phyloP scores from a whole-genome alignment of 306 rosid species.

The Citrullus colocynthis region DNA sequence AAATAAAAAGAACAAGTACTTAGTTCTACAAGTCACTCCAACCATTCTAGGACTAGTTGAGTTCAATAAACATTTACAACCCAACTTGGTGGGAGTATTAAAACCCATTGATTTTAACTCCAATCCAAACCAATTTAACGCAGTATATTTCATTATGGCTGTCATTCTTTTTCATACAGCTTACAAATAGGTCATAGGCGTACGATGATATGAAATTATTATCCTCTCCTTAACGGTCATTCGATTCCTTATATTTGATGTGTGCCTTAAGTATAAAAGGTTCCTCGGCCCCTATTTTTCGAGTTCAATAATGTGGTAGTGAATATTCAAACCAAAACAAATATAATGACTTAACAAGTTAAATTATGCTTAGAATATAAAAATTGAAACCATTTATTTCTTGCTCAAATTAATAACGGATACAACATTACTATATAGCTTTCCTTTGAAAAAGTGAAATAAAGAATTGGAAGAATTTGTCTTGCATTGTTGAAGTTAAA shows the following conservation, averaged over 20 bases:
- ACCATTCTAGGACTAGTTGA: not conserved
- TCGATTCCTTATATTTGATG: not conserved
- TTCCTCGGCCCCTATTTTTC: not conserved
- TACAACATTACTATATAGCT: not conserved
- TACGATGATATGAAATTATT: not conserved
- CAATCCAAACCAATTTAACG: not conserved
- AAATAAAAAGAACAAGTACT: not conserved
- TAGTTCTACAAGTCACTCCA: not conserved
- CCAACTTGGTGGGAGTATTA: not conserved
- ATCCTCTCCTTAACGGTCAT: not conserved
- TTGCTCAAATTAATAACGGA: not conserved
- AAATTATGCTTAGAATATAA: not conserved
- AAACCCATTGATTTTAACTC: not conserved
- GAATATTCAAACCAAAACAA: not conserved
- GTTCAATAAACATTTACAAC: not conserved
- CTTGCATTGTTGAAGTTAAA: not conserved
- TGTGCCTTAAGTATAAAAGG: not conserved
- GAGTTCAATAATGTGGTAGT: not conserved
- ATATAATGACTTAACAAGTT: not conserved
- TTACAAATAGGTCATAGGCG: not conserved
- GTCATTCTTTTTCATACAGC: not conserved
- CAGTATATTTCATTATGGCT: not conserved
- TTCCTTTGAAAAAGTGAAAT: not conserved
- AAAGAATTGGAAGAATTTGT: not conserved
- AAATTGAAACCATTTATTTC: not conserved